phyloP scores from a whole-genome alignment of 345 rosid genomes.

The Cardamine occulta region DNA sequence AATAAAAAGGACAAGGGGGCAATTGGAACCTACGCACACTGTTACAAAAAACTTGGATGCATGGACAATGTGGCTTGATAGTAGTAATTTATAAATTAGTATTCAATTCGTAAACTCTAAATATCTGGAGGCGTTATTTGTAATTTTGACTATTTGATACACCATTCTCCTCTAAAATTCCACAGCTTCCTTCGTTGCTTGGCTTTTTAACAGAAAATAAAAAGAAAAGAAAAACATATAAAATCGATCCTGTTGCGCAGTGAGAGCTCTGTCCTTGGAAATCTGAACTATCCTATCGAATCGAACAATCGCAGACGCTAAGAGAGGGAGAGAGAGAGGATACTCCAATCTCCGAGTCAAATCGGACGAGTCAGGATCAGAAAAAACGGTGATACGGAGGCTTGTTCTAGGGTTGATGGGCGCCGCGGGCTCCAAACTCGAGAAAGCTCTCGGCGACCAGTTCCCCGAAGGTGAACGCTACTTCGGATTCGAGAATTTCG shows the following conservation, averaged over 20 bases:
- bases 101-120: not conserved
- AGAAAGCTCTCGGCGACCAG: slow-evolving; percentile 99
- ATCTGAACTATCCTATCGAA: slow-evolving; percentile 37
- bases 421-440: slow-evolving; percentile 97
- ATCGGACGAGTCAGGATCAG: slow-evolving; percentile 45
- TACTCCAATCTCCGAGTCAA: slow-evolving; percentile 38
- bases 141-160: slow-evolving; percentile 1
- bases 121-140: not conserved
- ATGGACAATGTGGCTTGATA: not conserved
- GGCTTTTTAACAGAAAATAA: not conserved
- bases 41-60: not conserved
- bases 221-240: too few species aligned
- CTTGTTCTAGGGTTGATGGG: slow-evolving; percentile 63
- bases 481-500: slow-evolving; percentile 98
- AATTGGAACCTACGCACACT: not conserved
- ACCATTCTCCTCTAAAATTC: slow-evolving; percentile 6
- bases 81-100: not conserved
- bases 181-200: slow-evolving; percentile 11
- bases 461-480: slow-evolving; percentile 99
- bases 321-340: not conserved
- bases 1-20: too few species aligned
- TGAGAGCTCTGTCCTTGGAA: slow-evolving; percentile 15
- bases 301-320: slow-evolving; percentile 23
- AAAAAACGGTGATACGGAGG: slow-evolving; percentile 41
- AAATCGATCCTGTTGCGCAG: slow-evolving; percentile 28